phyloP scores from a whole-genome alignment of 345 rosid species.

The Melaleuca alternifolia region DNA sequence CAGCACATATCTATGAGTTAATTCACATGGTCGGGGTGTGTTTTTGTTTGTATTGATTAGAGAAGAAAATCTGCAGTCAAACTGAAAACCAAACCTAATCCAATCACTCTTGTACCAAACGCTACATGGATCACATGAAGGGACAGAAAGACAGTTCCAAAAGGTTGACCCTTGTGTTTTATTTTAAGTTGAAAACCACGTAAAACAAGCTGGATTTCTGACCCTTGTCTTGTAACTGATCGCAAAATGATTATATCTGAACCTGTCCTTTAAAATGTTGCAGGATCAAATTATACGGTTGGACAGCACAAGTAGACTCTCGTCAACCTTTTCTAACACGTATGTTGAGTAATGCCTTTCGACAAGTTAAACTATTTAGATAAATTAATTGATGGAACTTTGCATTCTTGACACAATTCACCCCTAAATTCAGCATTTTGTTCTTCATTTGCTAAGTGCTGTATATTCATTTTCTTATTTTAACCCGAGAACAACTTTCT shows the following conservation, averaged over 20 bases:
- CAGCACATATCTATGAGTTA: not conserved
- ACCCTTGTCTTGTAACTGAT: not conserved
- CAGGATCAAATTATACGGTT: not conserved
- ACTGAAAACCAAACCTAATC: not conserved
- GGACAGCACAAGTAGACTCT: not conserved
- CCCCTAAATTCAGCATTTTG: not conserved
- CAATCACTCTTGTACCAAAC: not conserved
- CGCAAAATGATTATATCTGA: not conserved
- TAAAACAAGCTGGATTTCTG: not conserved
- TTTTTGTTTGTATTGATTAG: not conserved
- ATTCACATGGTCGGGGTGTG: not conserved
- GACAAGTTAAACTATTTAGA: not conserved
- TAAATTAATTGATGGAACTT: not conserved
- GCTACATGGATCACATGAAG: not conserved
- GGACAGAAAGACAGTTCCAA: not conserved
- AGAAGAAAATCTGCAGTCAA: not conserved
- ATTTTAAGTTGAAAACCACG: not conserved
- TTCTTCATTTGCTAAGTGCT: not conserved
- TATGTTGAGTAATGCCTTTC: not conserved
- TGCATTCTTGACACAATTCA: not conserved
- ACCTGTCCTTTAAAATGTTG: not conserved
- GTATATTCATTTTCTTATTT: not conserved
- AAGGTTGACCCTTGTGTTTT: not conserved
- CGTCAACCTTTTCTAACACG: not conserved
- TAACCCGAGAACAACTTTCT: accelerated